These are phyloP conservation scores for Gonapodya prolifera DNA, from an alignment of 192 early-diverging fungal genomes.

Conservation along the genomic window DNA sequence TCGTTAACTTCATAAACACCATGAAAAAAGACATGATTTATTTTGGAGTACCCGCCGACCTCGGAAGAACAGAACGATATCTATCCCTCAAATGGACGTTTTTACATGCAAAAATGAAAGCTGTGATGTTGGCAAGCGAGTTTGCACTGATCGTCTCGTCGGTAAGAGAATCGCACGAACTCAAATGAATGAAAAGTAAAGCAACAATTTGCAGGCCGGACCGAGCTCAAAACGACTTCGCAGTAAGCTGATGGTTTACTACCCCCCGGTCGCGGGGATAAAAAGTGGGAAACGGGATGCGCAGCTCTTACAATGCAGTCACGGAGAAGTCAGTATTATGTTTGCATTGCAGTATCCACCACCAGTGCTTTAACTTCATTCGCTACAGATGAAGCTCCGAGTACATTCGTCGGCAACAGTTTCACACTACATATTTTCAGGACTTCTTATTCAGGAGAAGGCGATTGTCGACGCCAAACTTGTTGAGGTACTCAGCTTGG, in stretches of 20 bases:
- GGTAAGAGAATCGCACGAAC: too few relatives aligned
- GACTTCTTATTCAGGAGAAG: not conserved
- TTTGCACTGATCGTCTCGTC: not conserved
- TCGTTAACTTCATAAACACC: not conserved
- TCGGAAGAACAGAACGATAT: not conserved
- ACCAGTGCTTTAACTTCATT: not conserved
- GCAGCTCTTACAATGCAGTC: too few relatives aligned
- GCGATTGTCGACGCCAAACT: not conserved
- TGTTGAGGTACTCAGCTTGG: not conserved
- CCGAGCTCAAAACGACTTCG: not conserved
- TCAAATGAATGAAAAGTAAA: not conserved
- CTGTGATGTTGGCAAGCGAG: not conserved
- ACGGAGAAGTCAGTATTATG: too few relatives aligned
- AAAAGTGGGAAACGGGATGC: not conserved
- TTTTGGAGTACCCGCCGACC: not conserved
- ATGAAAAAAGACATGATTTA: not conserved
- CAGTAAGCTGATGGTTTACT: not conserved
- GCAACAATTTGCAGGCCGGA: not conserved
- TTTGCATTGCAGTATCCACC: too few relatives aligned
- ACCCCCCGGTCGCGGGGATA: not conserved
- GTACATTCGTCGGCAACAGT: not conserved
- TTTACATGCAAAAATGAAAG: not conserved
- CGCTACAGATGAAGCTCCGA: not conserved
- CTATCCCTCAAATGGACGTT: not conserved
- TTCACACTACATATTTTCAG: not conserved